phyloP scores from a whole-genome alignment of 345 rosid species.

The Hibiscus trionum region DNA sequence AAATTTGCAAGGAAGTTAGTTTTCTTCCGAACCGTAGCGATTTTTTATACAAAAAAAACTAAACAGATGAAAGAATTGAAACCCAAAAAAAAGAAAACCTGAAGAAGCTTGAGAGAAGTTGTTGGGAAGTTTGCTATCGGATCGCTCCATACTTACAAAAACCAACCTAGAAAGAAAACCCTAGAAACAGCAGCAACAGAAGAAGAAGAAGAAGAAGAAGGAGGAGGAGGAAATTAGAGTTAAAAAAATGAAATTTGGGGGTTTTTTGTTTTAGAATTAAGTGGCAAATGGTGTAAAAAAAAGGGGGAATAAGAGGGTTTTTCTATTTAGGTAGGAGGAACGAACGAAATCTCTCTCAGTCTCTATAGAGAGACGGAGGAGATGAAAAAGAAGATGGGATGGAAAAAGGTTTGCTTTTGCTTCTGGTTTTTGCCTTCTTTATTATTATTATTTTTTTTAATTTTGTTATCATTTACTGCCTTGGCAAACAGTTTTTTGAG shows the following conservation, averaged over 20 bases:
- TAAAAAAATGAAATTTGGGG: background rate
- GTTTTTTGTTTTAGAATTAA: background rate
- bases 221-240: background rate
- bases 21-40: background rate
- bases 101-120: slow-evolving; percentile 38
- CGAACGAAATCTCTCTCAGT: slow-evolving; percentile 12
- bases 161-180: slow-evolving; percentile 17
- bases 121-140: slow-evolving; percentile 35
- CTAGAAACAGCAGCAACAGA: slow-evolving; percentile 7
- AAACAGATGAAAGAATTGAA: background rate
- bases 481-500: too few relatives aligned
- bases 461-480: too few relatives aligned
- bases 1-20: background rate
- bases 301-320: slow-evolving; percentile 6
- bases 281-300: background rate
- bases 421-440: background rate
- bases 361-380: background rate
- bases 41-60: background rate
- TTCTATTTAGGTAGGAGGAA: background rate
- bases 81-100: slow-evolving; percentile 20
- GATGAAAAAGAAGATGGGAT: background rate
- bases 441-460: too few relatives aligned
- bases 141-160: slow-evolving; percentile 56
- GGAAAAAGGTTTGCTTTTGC: background rate
- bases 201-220: background rate